Percentiles rank a stretch among this genome's conserved stretches.
Evolutionary conservation across 805 yeast genomes (phyloP).

Genomic region (Starmerella scarabaei): DNA sequence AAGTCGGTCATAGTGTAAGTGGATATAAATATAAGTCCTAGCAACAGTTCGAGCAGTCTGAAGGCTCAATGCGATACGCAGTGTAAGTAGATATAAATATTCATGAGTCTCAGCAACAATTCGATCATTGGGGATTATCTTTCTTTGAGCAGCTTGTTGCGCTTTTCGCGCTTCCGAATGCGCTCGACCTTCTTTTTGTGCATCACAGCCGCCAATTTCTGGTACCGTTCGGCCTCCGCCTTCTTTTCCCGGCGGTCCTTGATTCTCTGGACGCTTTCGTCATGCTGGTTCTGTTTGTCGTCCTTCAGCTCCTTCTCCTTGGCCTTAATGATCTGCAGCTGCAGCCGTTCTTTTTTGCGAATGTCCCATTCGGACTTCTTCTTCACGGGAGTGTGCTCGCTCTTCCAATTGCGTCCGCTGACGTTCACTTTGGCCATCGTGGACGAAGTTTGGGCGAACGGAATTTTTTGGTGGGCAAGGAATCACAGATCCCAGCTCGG

Average conservation of each 20-base stretch:
- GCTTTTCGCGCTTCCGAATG: slow-evolving; percentile 79
- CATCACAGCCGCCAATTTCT: slow-evolving; percentile 70
- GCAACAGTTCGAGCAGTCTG: neutral
- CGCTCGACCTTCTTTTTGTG: slow-evolving; percentile 86
- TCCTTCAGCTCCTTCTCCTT: slow-evolving; percentile 61
- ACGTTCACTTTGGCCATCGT: slow-evolving; percentile 22
- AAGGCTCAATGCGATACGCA: neutral
- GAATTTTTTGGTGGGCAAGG: neutral
- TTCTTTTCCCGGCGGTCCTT: slow-evolving; percentile 67
- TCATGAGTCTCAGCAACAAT: neutral
- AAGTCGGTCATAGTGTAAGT: no score
- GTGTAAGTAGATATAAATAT: no score
- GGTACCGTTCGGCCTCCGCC: slow-evolving; percentile 83
- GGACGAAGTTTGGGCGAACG: no score
- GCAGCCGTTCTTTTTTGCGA: slow-evolving; percentile 51
- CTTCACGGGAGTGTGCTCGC: slow-evolving; percentile 25
- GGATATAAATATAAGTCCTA: no score
- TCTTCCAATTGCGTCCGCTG: slow-evolving; percentile 31
- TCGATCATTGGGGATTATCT: slow-evolving; percentile 34
- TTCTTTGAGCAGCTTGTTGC: slow-evolving; percentile 84
- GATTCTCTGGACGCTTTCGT: slow-evolving; percentile 29
- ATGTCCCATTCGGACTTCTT: slow-evolving; percentile 46
- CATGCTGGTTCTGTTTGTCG: slow-evolving; percentile 55
- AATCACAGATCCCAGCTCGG: neutral
- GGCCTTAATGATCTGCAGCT: slow-evolving; percentile 53